Evolutionary conservation across 306 rosid species (phyloP).

Genomic region (Dalbergia cochinchinensis): DNA sequence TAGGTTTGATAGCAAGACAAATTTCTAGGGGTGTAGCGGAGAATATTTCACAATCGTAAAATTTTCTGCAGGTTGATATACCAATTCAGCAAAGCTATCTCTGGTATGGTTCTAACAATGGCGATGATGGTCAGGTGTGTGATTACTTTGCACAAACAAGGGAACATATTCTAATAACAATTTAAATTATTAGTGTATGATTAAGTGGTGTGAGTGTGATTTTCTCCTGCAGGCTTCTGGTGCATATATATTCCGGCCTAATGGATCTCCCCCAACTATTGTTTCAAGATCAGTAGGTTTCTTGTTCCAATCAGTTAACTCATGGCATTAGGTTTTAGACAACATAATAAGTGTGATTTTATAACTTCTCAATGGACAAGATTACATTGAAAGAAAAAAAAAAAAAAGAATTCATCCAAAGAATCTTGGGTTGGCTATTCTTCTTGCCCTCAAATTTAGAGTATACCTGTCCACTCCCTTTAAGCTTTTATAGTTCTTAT

Average conservation of each 20-base stretch:
- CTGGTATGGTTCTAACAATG: conserved; percentile 72
- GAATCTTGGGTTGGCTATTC: conserved; percentile 20
- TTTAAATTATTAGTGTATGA: conserved; percentile 12
- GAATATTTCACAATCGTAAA: conserved; percentile 39
- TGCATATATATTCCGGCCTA: conserved; percentile 91
- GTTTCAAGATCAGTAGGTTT: conserved; percentile 85
- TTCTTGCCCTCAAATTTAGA: background rate
- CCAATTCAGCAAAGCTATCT: conserved; percentile 89
- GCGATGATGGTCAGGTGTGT: conserved; percentile 52
- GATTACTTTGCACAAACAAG: conserved; percentile 27
- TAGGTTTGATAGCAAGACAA: conserved; percentile 31
- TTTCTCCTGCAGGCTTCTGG: conserved; percentile 67
- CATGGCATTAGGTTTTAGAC: background rate
- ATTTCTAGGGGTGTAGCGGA: conserved; percentile 24
- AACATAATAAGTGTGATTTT: conserved; percentile 1
- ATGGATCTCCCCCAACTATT: conserved; percentile 63
- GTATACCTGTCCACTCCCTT: background rate
- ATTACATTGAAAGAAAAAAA: background rate
- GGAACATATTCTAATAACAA: conserved; percentile 22
- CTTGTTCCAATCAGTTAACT: conserved; percentile 15
- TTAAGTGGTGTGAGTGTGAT: conserved; percentile 34
- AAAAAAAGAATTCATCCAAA: background rate
- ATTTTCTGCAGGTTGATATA: conserved; percentile 69
- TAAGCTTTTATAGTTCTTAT: conserved; percentile 1
- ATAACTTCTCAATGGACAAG: conserved; percentile 1